Base-by-base conservation (phyloP, 2,329 filamentous ascomycete species). In the Fusarium austroafricanum region DNA sequence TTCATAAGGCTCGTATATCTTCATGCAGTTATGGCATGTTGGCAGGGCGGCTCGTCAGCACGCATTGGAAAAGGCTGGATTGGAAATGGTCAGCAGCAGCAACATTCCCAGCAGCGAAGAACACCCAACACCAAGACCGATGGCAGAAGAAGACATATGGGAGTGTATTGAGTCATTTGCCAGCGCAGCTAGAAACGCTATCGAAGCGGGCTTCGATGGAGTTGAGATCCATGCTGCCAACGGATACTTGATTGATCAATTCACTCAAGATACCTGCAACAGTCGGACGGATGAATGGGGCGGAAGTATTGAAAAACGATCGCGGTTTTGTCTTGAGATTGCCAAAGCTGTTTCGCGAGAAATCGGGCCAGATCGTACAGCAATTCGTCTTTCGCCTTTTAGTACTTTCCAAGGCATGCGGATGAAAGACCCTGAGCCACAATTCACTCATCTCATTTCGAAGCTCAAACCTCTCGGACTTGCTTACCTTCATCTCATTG, bases 401-500 rank as follows among this genome's bases (percentile, higher is more conserved):
- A 85, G 82, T 47, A 76, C 77, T 0, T 91, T 88, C 78, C 87
- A 91, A 62, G 83, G 82, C 37, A 89, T 91, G 89, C 77, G 79
- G 3, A 90, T 90, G 3, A 82, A 91, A 1, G 52, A 56, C 2
- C 88, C 89, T 0, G 69, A 86, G 9, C 85, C 88, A 1, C 88
- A 92, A 62, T 92, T 91, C 72, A 79, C 78, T 1, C 79, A 91
- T 68, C 73, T 91, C 18, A 80, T 87, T 20, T 71, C 78, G 31
- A 79, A 84, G 51, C 76, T 89, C 29, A 84, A 83, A 54, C 76
- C 80, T 37, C 75, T 90, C 6, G 81, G 83, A 4, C 79, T 92
- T 12, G 84, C 87, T 0, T 91, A 88, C 73, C 74, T 90, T 3
- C 88, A 90, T 73, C 65, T 90, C 2, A 79, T 91, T 18, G 87